Evolutionary conservation across 1,284 basidiomycete genomes (phyloP).

Genomic region (Chalciporus sp.): DNA sequence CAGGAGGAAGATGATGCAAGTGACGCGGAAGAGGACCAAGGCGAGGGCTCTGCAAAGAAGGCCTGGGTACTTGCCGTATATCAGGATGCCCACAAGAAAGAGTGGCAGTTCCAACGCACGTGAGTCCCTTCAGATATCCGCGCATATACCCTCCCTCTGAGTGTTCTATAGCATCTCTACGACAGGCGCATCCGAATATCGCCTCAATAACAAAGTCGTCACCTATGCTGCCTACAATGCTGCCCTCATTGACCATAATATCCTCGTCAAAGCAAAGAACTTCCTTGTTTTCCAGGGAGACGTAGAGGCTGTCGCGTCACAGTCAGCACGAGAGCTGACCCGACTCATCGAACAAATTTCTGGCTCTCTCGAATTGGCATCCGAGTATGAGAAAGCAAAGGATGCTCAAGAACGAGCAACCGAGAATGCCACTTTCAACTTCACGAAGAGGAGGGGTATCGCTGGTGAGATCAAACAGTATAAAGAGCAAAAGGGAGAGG

Average conservation of each 20-base stretch:
- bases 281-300: conserved; percentile 99
- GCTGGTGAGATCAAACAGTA: conserved; percentile 96
- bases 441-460: conserved; percentile 91
- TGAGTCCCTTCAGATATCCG: conserved; percentile 42
- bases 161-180: conserved; percentile 72
- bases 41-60: conserved; percentile 84
- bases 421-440: conserved; percentile 92
- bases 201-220: conserved; percentile 76
- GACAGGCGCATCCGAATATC: conserved; percentile 86
- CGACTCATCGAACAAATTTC: conserved; percentile 95
- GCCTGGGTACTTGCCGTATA: conserved; percentile 97
- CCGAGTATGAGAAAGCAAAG: conserved; percentile 90
- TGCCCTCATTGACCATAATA: conserved; percentile 86
- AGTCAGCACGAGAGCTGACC: conserved; percentile 89
- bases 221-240: conserved; percentile 86
- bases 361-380: conserved; percentile 87
- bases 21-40: conserved; percentile 59
- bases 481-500: conserved; percentile 95
- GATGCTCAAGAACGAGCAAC: conserved; percentile 87
- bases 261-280: conserved; percentile 99
- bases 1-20: conserved; percentile 48
- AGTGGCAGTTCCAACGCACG: conserved; percentile 92
- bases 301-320: conserved; percentile 96
- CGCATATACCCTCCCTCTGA: conserved; percentile 6
- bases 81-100: conserved; percentile 73